Base-by-base conservation (phyloP, 2,329 filamentous ascomycete species). In the Arthrobotrys entomopaga region DNA sequence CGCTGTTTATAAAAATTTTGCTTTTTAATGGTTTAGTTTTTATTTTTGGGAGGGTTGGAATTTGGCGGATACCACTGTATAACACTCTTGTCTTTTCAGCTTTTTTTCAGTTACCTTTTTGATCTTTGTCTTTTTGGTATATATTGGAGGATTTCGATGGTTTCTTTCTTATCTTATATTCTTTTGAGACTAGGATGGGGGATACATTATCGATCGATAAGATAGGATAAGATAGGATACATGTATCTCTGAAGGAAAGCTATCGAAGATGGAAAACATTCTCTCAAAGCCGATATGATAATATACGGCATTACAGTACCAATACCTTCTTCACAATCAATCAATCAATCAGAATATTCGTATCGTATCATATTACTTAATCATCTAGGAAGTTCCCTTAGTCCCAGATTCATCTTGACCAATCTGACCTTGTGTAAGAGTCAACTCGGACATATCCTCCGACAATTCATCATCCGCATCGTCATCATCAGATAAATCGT, bases 41-140 rank as follows among this genome's bases (percentile, higher is more conserved):
- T 34, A 3, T 26, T 26, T 26, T 26, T 26, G 24, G 24, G 24
- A 26, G 24, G 24, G 15, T 49, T 38, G 54, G 54, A 48, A 52
- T 43, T n/a, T 61, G 57, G 48, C 38, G 65, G 54, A 69, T 65
- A 73, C 69, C 61, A 73, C 20, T 73, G 69, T 73, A 73, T 38
- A 73, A 59, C 57, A 63, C 20, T 46, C 24, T 38, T 63, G 42
- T 40, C 29, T 63, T 49, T 34, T 16, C 40, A 43, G 40, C 10
- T 43, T 43, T 16, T 49, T 52, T 19, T 40, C 3, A 22, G 26
- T 11, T 19, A 7, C 38, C 13, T 34, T 29, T 48, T 56, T 58
- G 11, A 40, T 43, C 11, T 16, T 16, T 26, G 3, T 26, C 24
- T 26, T 26, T 26, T 56, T 61, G 50, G 42, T 69, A 63, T 61